A percentile compares a stretch with the other conserved stretches of the same genome.
Conservation (phyloP, 768 basidiomycete genomes). For the Boletus sp. region DNA sequence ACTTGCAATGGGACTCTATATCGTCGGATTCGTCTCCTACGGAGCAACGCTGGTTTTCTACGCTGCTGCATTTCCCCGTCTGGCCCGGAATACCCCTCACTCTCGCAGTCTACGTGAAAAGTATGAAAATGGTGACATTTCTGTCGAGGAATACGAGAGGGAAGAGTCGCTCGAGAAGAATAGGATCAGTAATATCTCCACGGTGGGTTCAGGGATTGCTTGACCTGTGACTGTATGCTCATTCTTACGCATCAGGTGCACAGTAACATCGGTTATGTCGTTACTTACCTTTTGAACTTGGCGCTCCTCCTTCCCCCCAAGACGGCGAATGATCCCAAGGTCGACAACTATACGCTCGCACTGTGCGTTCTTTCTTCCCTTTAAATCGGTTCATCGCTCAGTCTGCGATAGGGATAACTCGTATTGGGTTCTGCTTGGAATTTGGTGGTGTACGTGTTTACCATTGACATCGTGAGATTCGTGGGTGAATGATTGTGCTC, state of each 20-base stretch:
- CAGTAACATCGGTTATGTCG: constrained; percentile 74
- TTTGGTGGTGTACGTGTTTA: constrained; percentile 79
- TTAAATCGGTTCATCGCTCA: background rate
- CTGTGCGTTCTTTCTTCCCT: constrained; percentile 45
- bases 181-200: constrained; percentile 80
- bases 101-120: constrained; percentile 53
- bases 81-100: constrained; percentile 74
- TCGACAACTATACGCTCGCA: constrained; percentile 72
- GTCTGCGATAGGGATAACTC: constrained; percentile 51
- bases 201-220: constrained; percentile 41
- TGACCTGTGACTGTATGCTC: background rate
- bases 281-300: constrained; percentile 62
- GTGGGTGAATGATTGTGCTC: background rate
- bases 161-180: constrained; percentile 85
- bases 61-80: constrained; percentile 72
- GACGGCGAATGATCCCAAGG: constrained; percentile 48
- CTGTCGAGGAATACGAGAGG: constrained; percentile 60
- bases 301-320: constrained; percentile 61
- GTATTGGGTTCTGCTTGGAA: constrained; percentile 76
- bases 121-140: constrained; percentile 59
- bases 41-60: constrained; percentile 83
- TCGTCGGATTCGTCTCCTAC: constrained; percentile 76
- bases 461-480: background rate
- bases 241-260: constrained; percentile 48
- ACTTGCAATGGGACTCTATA: constrained; percentile 75